Percentiles rank a stretch among this genome's conserved stretches.
Evolutionary conservation across 371 early-diverging fungal species (phyloP).

Genomic region (Coemansia sp.): DNA sequence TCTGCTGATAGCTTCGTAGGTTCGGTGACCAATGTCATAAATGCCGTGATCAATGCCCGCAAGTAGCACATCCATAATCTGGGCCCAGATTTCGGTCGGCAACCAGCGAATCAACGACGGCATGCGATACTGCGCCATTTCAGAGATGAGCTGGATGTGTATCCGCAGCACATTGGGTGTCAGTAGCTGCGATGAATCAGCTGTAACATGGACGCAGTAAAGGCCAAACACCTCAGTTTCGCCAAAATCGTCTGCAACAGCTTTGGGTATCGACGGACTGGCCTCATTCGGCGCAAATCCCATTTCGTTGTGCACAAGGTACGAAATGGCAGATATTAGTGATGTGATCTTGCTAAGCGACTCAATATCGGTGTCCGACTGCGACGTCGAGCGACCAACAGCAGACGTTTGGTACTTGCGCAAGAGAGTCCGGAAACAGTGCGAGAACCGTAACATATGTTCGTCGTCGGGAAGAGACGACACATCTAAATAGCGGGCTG

Average conservation of each 20-base stretch:
- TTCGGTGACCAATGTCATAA: slow-evolving; percentile 43
- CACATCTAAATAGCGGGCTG: slow-evolving; percentile 36
- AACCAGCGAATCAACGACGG: slow-evolving; percentile 47
- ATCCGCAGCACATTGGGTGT: slow-evolving; percentile 41
- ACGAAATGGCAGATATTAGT: slow-evolving; percentile 32
- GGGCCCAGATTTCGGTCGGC: slow-evolving; percentile 28
- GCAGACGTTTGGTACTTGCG: slow-evolving; percentile 26
- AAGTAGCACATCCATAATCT: slow-evolving; percentile 27
- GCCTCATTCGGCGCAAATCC: slow-evolving; percentile 42
- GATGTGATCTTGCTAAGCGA: slow-evolving; percentile 23
- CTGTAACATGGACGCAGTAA: slow-evolving; percentile 38
- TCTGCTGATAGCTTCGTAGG: slow-evolving; percentile 45
- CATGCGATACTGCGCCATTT: slow-evolving; percentile 40
- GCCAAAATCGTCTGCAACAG: slow-evolving; percentile 39
- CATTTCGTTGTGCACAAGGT: slow-evolving; percentile 46
- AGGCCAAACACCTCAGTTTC: slow-evolving; percentile 45
- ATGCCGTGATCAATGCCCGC: slow-evolving; percentile 36
- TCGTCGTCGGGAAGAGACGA: slow-evolving; percentile 41
- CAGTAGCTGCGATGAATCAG: slow-evolving; percentile 23
- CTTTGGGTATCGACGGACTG: slow-evolving; percentile 9
- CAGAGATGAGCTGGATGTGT: slow-evolving; percentile 41
- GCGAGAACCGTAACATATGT: slow-evolving; percentile 37
- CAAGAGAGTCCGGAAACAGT: slow-evolving; percentile 26
- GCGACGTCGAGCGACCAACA: background rate
- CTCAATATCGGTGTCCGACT: slow-evolving; percentile 21